A percentile compares a stretch with the other conserved stretches of the same genome.
Evolutionary conservation across 306 rosid species (phyloP).

Genomic region (Sesbania bispinosa): DNA sequence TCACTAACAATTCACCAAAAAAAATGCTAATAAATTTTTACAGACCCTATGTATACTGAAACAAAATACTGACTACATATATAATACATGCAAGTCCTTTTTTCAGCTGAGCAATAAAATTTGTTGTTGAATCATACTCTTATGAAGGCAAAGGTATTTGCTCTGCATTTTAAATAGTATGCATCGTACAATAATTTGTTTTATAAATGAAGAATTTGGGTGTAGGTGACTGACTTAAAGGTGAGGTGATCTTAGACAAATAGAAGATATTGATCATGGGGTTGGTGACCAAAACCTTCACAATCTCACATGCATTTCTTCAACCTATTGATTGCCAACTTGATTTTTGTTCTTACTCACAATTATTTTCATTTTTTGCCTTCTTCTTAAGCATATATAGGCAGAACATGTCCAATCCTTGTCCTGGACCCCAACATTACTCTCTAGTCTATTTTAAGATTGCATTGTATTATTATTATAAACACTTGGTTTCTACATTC

Average conservation of each 20-base stretch:
- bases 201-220: neutral
- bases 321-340: neutral
- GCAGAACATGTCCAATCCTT: constrained; percentile 8
- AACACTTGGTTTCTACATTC: neutral
- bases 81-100: neutral
- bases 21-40: neutral
- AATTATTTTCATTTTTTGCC: constrained; percentile 1
- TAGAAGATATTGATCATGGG: constrained; percentile 11
- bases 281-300: constrained; percentile 31
- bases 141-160: neutral
- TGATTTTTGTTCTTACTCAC: neutral
- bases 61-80: neutral
- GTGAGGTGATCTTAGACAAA: neutral
- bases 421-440: constrained; percentile 32
- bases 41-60: neutral
- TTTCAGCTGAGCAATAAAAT: too few species aligned
- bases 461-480: neutral
- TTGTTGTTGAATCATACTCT: neutral
- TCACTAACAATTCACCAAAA: neutral
- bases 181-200: neutral
- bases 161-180: neutral
- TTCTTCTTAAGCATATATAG: neutral
- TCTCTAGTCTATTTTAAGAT: neutral
- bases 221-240: neutral
- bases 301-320: constrained; percentile 19